A percentile compares a stretch with the other conserved stretches of the same genome.
These are phyloP conservation scores for Candida xyloterini DNA, from an alignment of 805 yeast genomes.

Conservation along the genomic window DNA sequence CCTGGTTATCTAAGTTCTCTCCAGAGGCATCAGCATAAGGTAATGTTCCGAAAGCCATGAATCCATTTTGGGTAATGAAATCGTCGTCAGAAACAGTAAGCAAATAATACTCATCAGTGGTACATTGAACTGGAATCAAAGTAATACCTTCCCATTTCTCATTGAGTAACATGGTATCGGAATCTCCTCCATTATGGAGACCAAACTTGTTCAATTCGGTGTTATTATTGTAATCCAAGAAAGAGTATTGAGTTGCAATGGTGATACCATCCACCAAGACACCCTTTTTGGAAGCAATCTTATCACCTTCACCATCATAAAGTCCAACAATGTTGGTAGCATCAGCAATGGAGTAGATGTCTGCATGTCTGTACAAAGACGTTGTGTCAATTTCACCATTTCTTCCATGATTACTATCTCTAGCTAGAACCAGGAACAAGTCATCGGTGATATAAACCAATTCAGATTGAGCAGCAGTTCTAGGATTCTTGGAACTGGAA, in stretches of 20 bases:
- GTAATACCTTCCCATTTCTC: constrained; percentile 36
- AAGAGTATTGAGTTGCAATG: constrained; percentile 28
- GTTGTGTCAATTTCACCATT: constrained; percentile 21
- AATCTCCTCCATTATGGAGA: constrained; percentile 33
- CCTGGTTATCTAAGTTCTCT: constrained; percentile 28
- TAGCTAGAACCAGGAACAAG: constrained; percentile 28
- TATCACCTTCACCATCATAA: constrained; percentile 28
- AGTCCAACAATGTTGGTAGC: constrained; percentile 31
- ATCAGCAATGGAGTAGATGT: constrained; percentile 26
- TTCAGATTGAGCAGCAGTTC: constrained; percentile 34
- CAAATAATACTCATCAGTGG: constrained; percentile 30
- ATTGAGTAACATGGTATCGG: constrained; percentile 25
- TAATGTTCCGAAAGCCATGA: constrained; percentile 25
- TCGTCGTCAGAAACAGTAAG: constrained; percentile 31
- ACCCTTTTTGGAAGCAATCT: constrained; percentile 28
- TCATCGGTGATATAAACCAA: constrained; percentile 28
- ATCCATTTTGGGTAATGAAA: constrained; percentile 32
- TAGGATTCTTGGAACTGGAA: constrained; percentile 23
- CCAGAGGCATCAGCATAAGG: constrained; percentile 28
- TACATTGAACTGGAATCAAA: constrained; percentile 30
- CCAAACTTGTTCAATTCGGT: constrained; percentile 31
- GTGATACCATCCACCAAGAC: constrained; percentile 21
- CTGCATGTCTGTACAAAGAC: constrained; percentile 30
- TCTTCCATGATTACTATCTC: constrained; percentile 30
- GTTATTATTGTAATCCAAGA: constrained; percentile 26